Conservation (phyloP, 805 yeast genomes). For the Monosporozyma yasuniensis region DNA sequence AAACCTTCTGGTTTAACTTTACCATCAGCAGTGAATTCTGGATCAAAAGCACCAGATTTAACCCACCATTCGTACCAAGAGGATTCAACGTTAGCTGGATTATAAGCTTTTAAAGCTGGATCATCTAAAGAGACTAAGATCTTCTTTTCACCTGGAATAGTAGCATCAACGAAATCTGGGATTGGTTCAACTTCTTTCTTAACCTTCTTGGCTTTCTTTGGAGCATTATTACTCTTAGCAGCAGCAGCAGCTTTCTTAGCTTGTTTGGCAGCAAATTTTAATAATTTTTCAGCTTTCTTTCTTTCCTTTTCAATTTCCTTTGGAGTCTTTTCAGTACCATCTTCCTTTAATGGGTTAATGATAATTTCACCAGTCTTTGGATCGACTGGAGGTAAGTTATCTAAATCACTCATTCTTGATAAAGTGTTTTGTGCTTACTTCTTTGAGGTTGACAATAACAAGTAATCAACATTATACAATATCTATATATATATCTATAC, state of each 20-base stretch:
- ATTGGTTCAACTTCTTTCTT: constrained; percentile 60
- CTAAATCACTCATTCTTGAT: constrained; percentile 25
- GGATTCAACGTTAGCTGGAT: constrained; percentile 85
- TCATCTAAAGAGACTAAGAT: constrained; percentile 78
- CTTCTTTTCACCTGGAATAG: constrained; percentile 88
- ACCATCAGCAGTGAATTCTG: constrained; percentile 72
- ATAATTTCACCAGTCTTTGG: constrained; percentile 31
- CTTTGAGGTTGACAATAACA: background rate
- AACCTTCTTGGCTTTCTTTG: constrained; percentile 45
- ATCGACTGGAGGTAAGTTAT: constrained; percentile 29
- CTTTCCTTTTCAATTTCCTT: constrained; percentile 81
- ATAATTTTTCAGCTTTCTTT: constrained; percentile 79
- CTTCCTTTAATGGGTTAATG: constrained; percentile 32
- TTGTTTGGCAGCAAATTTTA: constrained; percentile 78
- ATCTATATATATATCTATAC: background rate
- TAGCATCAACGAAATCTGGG: constrained; percentile 80
- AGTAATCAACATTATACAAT: background rate
- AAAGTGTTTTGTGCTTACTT: background rate
- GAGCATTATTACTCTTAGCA: constrained; percentile 55
- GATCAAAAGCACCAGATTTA: constrained; percentile 77
- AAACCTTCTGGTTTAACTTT: constrained; percentile 69
- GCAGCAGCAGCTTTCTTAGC: constrained; percentile 39
- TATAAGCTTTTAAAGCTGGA: constrained; percentile 88
- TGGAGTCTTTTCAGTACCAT: constrained; percentile 53
- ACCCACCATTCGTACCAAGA: constrained; percentile 99